Evolutionary conservation across 148 eudicot species (phyloP).

Genomic region (Dianthus caryophyllus): DNA sequence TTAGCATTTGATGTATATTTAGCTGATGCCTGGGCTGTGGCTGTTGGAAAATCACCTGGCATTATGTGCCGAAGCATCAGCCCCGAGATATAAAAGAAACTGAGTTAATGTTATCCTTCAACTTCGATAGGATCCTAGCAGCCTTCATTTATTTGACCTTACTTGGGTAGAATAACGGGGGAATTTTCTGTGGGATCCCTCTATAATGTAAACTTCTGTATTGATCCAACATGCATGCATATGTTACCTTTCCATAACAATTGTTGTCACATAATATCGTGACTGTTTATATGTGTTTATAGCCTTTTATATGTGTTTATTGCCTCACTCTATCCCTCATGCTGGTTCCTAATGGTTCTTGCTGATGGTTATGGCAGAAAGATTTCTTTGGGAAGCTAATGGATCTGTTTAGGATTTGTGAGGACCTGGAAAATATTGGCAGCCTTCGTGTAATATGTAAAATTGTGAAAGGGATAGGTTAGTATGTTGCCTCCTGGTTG

Average conservation of each 20-base stretch:
- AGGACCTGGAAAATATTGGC: slow-evolving; percentile 79
- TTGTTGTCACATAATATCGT: neutral
- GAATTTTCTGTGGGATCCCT: neutral
- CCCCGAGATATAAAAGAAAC: neutral
- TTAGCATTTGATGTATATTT: neutral
- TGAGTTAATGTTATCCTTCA: neutral
- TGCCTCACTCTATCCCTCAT: neutral
- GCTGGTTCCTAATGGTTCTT: slow-evolving; percentile 13
- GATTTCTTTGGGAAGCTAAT: slow-evolving; percentile 83
- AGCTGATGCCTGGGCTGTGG: neutral
- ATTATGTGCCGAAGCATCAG: neutral
- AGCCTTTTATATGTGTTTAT: neutral
- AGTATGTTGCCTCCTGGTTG: slow-evolving; percentile 29
- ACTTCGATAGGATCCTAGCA: neutral
- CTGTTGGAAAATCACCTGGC: neutral
- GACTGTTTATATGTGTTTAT: slow-evolving; percentile 4
- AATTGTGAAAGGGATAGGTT: slow-evolving; percentile 79
- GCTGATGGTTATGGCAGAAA: slow-evolving; percentile 50
- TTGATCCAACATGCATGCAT: neutral
- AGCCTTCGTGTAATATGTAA: slow-evolving; percentile 80
- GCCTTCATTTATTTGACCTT: neutral
- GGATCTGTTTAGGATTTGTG: slow-evolving; percentile 73
- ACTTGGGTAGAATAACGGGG: neutral
- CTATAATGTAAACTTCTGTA: neutral
- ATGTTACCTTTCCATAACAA: neutral